Base-by-base conservation (phyloP, 192 early-diverging fungal species). In the Mortierella antarctica region DNA sequence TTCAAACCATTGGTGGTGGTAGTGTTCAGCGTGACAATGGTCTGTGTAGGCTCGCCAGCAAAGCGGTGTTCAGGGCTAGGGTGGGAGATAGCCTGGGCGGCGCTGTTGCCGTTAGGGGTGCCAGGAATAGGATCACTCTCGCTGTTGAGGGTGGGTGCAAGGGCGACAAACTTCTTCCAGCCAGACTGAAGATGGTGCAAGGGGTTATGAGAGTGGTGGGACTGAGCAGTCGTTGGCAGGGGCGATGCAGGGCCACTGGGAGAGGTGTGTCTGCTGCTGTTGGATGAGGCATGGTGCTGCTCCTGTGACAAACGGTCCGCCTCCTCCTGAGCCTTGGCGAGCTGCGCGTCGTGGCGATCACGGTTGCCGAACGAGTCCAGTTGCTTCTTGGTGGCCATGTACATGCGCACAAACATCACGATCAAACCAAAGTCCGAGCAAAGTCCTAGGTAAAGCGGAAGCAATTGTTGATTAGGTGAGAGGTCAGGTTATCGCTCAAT, bases 361-460 rank as follows among this genome's bases (percentile, higher is more conserved):
- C n/a, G 40, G 45, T 56, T 49, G 14, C 69, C 68, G 51, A 71
- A 79, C 1, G 51, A 44, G 39, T 47, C 48, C 56, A 84, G 58
- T 41, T 84, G 71, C 56, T 74, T 74, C 53, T 71, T 72, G 18
- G 83, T 84, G 9, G 62, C 31, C 13, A 41, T 53, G 48, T 79
- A 74, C 17, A 57, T 65, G 21, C 83, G 75, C 7, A 62, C 57
- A 63, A 84, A 84, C 42, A 79, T 55, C 9, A 80, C 59, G 21
- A 78, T 71, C 31, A 84, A 17, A 21, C 62, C 75, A 49, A 73
- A 84, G 40, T 84, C 83, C 11, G 83, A 67, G 68, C 73, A 81
- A 40, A 84, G 83, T 17, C 77, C 77, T 79, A 72, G 56, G 5
- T 15, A 14, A 62, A 63, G 41, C 57, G 21, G 7, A 41, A n/a